Base-by-base conservation (phyloP, 139 green algal species). In the Chlorella sp. region DNA sequence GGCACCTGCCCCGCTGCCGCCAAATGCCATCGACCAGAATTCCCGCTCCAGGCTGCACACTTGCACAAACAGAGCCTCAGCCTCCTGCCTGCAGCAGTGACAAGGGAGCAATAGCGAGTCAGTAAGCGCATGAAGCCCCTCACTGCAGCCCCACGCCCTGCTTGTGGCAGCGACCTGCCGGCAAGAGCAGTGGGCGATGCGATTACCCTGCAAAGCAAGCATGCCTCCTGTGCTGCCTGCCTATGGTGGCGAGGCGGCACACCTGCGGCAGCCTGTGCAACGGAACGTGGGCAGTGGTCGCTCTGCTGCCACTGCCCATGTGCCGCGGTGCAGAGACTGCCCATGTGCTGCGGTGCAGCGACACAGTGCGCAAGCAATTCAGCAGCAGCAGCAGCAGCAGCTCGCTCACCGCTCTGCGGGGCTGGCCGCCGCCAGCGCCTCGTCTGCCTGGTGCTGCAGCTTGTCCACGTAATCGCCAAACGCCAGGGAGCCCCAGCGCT, bases 1-100 rank as follows among this genome's bases (percentile, higher is more conserved):
- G 9, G 34, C 19, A 34, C 26, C 16, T 26, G 30, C 22, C 46
- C 16, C 32, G 19, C 36, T 34, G 34, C 19, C 34, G 38, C 38
- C 51, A 44, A 51, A 86, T 19, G 82, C 82, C 82, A 86, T 86
- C 24, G 44, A 36, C 82, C 82, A 86, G 41, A 86, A 86, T 17
- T 81, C 72, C 6, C n/a, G 28, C 58, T 86, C 82, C 72, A 86
- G 82, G 28, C 36, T 22, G 20, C 68, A 80, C 30, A 81, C 56
- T 32, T 86, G 38, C 32, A 65, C 28, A 60, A 86, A 86, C 19
- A 65, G 28, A 3, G 69, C 40, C 26, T 65, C 69, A 3, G 81
- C 81, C 68, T 80, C 51, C 20, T 41, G 38, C 81, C 81, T 85
- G 81, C 81, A 60, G 51, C 51, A 20, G 51, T 24, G 51, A 16